phyloP scores from a whole-genome alignment of 805 yeast genomes.

The Hanseniaspora singularis region DNA sequence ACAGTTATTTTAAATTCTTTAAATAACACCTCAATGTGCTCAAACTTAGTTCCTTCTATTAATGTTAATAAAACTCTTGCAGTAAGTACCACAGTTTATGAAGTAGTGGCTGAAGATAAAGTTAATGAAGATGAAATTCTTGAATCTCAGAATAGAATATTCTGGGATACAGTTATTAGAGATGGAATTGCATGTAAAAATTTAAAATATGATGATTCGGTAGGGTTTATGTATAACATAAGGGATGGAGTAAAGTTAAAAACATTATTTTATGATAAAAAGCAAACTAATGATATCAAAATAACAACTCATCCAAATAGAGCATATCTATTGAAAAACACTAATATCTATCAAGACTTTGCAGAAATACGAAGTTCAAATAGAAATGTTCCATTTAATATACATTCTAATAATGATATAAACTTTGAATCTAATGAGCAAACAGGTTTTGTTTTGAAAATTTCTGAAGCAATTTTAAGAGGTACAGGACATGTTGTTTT shows the following conservation, averaged over 20 bases:
- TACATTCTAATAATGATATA: not conserved
- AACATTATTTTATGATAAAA: not conserved
- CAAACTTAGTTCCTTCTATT: slow-evolving; percentile 31
- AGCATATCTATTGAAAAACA: slow-evolving; percentile 16
- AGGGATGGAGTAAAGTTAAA: not conserved
- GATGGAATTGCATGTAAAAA: slow-evolving; percentile 23
- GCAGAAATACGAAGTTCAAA: slow-evolving; percentile 17
- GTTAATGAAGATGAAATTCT: not conserved
- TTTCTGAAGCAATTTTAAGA: slow-evolving; percentile 22
- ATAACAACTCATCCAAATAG: slow-evolving; percentile 15
- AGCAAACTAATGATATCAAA: slow-evolving; percentile 20
- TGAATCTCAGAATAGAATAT: slow-evolving; percentile 4
- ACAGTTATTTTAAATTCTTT: slow-evolving; percentile 36
- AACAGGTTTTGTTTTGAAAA: not conserved
- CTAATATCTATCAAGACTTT: slow-evolving; percentile 10
- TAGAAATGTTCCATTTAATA: slow-evolving; percentile 18
- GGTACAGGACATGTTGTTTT: slow-evolving; percentile 54
- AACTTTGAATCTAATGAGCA: not conserved
- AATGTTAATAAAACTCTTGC: slow-evolving; percentile 25
- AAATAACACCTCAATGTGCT: slow-evolving; percentile 41
- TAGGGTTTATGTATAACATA: not conserved
- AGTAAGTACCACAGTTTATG: slow-evolving; percentile 20
- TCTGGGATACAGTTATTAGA: slow-evolving; percentile 13
- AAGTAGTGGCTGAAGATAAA: not conserved
- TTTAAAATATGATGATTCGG: slow-evolving; percentile 13